Evolutionary conservation across 306 rosid genomes (phyloP), one percentile per base, ranked within the genome.

Genomic region (Coriaria nepalensis): DNA sequence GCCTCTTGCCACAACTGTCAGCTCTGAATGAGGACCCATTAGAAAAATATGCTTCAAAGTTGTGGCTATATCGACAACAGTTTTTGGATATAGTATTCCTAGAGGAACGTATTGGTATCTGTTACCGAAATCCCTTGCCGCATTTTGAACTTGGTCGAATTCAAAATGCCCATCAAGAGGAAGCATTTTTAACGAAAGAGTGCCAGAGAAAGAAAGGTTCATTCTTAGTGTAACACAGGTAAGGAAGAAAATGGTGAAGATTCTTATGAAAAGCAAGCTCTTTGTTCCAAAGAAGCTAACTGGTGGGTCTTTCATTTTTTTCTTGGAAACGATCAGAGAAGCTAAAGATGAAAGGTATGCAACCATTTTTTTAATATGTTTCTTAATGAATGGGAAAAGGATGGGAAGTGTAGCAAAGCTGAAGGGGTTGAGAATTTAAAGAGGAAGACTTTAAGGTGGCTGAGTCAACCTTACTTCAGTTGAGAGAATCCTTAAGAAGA

Each of bases 1-100:
- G 52, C 98, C 98, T 76, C 96, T 65, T 5, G 96, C 96, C 13
- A 93, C 96, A 51, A 85, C 77, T 7, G 81, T 85, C 40, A 85
- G 87, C 35, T 79, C 78, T 0, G 98, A 81, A n/a, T 51, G 57
- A 13, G 81, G 80, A 36, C 87, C 98, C 82, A 73, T 77, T 36
- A 67, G 48, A 85, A 85, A 82, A n/a, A 92, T 47, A 75, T 85
- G 93, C 60, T 57, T 72, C 41, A 92, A 49, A 5, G 77, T 73
- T 11, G 35, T 68, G 44, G 94, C 78, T 34, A 92, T 79, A 60
- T 92, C 98, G 44, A 92, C 62, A 49, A 75, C 93, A 7, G 87
- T 64, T 57, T 73, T 77, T 37, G 98, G 98, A 62, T 85, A 63
- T 35, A 85, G 58, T 9, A 85, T 78, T 59, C 95, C 95, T 49